Base-by-base conservation (phyloP, 2,329 filamentous ascomycete species). In the Claviceps sp. region DNA sequence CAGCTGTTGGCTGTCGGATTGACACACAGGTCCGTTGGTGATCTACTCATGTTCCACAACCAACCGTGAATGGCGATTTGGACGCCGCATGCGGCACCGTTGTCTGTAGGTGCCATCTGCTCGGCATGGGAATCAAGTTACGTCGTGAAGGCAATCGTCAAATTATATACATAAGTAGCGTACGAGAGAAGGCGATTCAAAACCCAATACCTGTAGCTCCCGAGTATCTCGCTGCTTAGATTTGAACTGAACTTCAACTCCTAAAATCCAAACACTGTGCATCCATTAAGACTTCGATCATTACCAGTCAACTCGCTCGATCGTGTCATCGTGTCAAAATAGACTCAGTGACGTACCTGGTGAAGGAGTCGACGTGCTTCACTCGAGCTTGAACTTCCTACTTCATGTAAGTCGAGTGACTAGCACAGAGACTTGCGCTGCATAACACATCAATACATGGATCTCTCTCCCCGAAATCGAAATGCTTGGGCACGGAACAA, bases 61-160 rank as follows among this genome's bases (percentile, higher is more conserved):
- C 48, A 48, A 41, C 41, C 50, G 47, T 19, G 45, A 48, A 39
- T 37, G 50, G 49, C 26, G 45, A 52, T 59, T 60, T 55, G 26
- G 56, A 56, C 48, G 53, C 54, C 52, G 56, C 45, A 58, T 56
- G 55, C 50, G 57, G 57, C 58, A 54, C 22, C 43, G 46, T 37
- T 41, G 17, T 45, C 40, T 48, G 44, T 55, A 37, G 22, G 22
- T 47, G 40, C 41, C n/a, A 19, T 39, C 22, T 50, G 45, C 40
- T 24, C 44, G 44, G 42, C 43, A 45, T 46, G 26, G 30, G 11
- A 19, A 14, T 22, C 5, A 40, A 40, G 6, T 34, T 41, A 37
- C 10, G 19, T 46, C 19, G 37, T 48, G 38, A 39, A 40, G 45
- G 37, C 24, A 40, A 22, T 51, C 34, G 3, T 30, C 37, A 14